Evolutionary conservation across 768 basidiomycete species (phyloP).

Genomic region (Trametes sanguinea): DNA sequence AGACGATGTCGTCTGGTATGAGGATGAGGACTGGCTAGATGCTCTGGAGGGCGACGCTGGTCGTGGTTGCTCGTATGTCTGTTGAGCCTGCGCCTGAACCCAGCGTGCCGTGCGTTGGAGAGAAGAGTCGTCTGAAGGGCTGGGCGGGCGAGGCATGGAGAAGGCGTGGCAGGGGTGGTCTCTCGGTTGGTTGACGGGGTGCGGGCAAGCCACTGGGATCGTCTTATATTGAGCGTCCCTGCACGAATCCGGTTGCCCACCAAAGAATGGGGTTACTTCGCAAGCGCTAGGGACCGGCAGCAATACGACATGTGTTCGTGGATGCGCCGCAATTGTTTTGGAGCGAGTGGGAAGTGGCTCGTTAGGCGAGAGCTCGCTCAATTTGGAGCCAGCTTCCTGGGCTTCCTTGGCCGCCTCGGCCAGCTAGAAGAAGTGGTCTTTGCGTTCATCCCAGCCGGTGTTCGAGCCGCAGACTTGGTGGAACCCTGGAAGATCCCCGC

Average conservation of each 20-base stretch:
- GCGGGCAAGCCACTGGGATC: background rate
- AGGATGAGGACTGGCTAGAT: slow-evolving; percentile 15
- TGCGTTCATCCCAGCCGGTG: background rate
- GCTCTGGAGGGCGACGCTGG: slow-evolving; percentile 12
- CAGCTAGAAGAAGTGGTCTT: background rate
- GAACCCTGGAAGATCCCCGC: background rate
- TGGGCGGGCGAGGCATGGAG: slow-evolving; percentile 16
- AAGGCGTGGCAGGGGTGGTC: background rate
- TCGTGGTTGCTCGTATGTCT: slow-evolving; percentile 22
- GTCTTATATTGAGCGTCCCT: slow-evolving; percentile 13
- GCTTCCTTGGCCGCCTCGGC: background rate
- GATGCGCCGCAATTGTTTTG: slow-evolving; percentile 12
- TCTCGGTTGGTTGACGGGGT: slow-evolving; percentile 3
- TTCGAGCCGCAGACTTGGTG: background rate
- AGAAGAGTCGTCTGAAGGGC: slow-evolving; percentile 17
- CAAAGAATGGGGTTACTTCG: slow-evolving; percentile 19
- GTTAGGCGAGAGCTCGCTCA: slow-evolving; percentile 12
- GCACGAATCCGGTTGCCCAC: background rate
- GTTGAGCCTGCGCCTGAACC: slow-evolving; percentile 28
- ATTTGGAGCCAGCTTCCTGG: slow-evolving; percentile 7
- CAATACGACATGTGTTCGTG: slow-evolving; percentile 4
- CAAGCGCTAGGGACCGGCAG: slow-evolving; percentile 6
- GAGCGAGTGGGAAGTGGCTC: slow-evolving; percentile 2
- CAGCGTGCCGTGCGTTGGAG: slow-evolving; percentile 27
- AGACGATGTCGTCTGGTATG: slow-evolving; percentile 28